phyloP scores from a whole-genome alignment of 352 stramenopile genomes.

The Globisporangium nunn region DNA sequence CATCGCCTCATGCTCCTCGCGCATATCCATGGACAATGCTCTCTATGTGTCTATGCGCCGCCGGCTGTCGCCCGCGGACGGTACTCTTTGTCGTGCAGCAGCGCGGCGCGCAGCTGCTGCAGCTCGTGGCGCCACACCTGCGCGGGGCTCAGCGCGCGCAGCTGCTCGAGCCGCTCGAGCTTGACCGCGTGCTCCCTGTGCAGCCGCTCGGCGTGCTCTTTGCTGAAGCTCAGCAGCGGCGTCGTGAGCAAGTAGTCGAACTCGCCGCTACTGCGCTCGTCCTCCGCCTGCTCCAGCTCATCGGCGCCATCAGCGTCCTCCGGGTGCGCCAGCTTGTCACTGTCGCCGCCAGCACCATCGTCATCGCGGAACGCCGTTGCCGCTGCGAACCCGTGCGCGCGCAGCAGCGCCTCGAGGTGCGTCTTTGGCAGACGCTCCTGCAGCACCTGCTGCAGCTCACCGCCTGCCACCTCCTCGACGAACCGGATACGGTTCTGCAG shows the following conservation, averaged over 20 bases:
- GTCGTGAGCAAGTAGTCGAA: slow-evolving; percentile 99
- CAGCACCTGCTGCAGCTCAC: slow-evolving; percentile 88
- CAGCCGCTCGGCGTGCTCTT: slow-evolving; percentile 92
- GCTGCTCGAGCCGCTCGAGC: slow-evolving; percentile 74
- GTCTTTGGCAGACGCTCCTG: slow-evolving; percentile 62
- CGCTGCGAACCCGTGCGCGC: slow-evolving; percentile 36
- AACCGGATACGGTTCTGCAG: slow-evolving; percentile 97
- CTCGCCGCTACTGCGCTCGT: slow-evolving; percentile 30
- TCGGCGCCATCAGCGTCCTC: slow-evolving; percentile 21
- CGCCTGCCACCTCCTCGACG: slow-evolving; percentile 93
- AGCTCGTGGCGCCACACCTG: slow-evolving; percentile 87
- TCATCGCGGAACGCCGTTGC: slow-evolving; percentile 34
- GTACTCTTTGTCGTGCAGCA: slow-evolving; percentile 71
- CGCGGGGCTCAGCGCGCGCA: slow-evolving; percentile 79
- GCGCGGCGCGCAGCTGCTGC: slow-evolving; percentile 34
- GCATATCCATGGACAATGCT: too few species aligned
- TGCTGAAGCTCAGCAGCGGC: slow-evolving; percentile 97
- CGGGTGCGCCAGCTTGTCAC: background rate
- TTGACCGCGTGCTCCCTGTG: slow-evolving; percentile 88
- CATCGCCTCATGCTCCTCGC: too few species aligned
- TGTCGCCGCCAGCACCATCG: slow-evolving; percentile 20
- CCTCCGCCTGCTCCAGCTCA: slow-evolving; percentile 4
- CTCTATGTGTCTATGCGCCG: slow-evolving; percentile 3
- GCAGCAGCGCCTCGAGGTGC: slow-evolving; percentile 44
- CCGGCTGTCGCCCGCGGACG: slow-evolving; percentile 2